A percentile compares a stretch with the other conserved stretches of the same genome.
These are phyloP conservation scores for Craterostigma plantagineum DNA, from an alignment of 257 asterid genomes.

Conservation along the genomic window DNA sequence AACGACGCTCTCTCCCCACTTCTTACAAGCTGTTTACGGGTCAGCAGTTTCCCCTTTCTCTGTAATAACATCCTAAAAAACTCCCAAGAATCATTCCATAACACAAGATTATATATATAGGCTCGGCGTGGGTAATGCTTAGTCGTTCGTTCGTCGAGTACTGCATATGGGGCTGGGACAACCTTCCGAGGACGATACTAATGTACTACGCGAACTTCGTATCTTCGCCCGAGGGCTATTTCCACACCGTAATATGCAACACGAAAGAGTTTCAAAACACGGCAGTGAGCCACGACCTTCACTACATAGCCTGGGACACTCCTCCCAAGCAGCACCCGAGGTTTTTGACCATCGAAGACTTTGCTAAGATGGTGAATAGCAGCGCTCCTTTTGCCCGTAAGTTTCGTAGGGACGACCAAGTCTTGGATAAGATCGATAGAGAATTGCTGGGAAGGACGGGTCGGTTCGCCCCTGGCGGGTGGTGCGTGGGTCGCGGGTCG, in stretches of 20 bases:
- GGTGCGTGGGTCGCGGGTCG: constrained; percentile 64
- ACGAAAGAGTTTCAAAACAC: constrained; percentile 49
- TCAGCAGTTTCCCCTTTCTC: no score
- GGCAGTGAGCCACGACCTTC: constrained; percentile 81
- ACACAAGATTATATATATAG: no score
- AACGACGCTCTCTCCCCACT: constrained; percentile 83
- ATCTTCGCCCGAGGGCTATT: constrained; percentile 95
- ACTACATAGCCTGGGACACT: constrained; percentile 91
- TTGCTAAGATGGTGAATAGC: constrained; percentile 71
- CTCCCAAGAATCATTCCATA: no score
- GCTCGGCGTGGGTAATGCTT: constrained; percentile 94
- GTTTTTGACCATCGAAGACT: constrained; percentile 45
- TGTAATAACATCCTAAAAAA: not conserved
- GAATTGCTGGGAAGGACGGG: constrained; percentile 54
- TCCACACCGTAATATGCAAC: constrained; percentile 90
- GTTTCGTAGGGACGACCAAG: constrained; percentile 68
- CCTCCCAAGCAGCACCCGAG: constrained; percentile 98
- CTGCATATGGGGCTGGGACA: constrained; percentile 97
- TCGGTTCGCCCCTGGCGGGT: constrained; percentile 71
- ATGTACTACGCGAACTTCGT: constrained; percentile 82
- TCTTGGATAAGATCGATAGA: constrained; percentile 64
- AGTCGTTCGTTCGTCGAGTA: constrained; percentile 76
- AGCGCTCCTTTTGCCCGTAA: constrained; percentile 85
- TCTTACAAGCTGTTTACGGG: constrained; percentile 84
- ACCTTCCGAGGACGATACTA: constrained; percentile 78